A percentile compares a stretch with the other conserved stretches of the same genome.
phyloP scores from a whole-genome alignment of 2,329 filamentous ascomycete genomes.

The Verticillium nubilum region DNA sequence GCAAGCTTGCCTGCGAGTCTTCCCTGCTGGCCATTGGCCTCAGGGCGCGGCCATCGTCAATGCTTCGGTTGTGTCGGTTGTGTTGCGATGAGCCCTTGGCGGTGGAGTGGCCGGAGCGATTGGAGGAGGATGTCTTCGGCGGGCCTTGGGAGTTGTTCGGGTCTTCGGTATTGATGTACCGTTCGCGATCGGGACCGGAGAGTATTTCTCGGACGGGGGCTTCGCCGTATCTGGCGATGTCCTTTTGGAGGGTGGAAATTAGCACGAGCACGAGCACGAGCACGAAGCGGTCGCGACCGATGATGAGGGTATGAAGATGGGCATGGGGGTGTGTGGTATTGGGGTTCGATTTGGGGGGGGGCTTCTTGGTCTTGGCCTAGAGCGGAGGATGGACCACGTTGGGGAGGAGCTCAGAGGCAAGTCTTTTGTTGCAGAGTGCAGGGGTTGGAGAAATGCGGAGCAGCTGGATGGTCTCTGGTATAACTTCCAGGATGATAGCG shows the following conservation, averaged over 20 bases:
- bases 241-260: constrained; percentile 35
- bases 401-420: background rate
- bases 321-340: background rate
- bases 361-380: no score
- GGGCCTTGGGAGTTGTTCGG: constrained; percentile 39
- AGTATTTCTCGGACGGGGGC: constrained; percentile 68
- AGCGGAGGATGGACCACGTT: background rate
- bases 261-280: background rate
- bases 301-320: background rate
- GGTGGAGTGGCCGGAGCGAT: constrained; percentile 53
- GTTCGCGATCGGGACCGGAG: constrained; percentile 63
- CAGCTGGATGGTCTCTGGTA: background rate
- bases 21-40: constrained; percentile 73
- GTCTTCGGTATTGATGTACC: constrained; percentile 46
- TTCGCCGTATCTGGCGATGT: constrained; percentile 72
- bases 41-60: constrained; percentile 59
- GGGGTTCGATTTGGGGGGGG: no score
- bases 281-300: background rate
- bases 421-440: background rate
- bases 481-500: background rate
- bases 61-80: constrained; percentile 65
- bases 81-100: constrained; percentile 61
- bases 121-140: constrained; percentile 58
- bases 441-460: background rate
- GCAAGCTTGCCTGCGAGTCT: constrained; percentile 54